Base-by-base conservation (phyloP, 176 grass and related monocot species). In the Tillandsia leiboldiana region DNA sequence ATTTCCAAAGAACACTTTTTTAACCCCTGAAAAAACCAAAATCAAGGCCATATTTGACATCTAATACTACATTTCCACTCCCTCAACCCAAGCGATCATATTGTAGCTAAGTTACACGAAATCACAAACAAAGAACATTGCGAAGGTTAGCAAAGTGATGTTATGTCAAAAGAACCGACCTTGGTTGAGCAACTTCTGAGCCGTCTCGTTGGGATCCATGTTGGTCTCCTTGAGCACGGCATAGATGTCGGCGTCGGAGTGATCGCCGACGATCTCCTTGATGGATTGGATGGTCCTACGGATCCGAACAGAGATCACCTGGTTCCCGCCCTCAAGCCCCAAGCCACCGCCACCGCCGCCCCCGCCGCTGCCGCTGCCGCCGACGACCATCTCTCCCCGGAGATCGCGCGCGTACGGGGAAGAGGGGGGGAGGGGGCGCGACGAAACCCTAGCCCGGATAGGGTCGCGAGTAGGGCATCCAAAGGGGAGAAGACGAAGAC, bases 131-230 rank as follows among this genome's bases (percentile, higher is more conserved):
- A 72, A 61, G 59, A 51, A 26, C 76, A 84, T 71, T 70, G 80
- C 62, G 65, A 64, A 15, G 33, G 33, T 42, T 42, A 42, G 33
- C 4, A 42, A 42, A 42, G 33, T 6, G 33, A 42, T 42, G 68
- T 4, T 24, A 26, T 18, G 11, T 66, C 75, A 80, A 81, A 1
- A 2, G 29, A 33, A 15, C 15, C 10, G 29, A 92, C 93, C 93
- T 83, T 92, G 93, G 64, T 87, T 81, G 23, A 97, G 93, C 65
- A 97, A 86, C 63, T 79, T 92, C 84, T 97, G 89, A 15, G 89
- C 72, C 71, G 93, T 88, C 84, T 97, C 89, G 61, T 92, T 87
- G 56, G 89, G 89, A 79, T 97, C 86, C 89, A 92, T 97, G 79
- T 90, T 85, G 70, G 89, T 90, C 79, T 97, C 93, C 61, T 78